A percentile compares a stretch with the other conserved stretches of the same genome.
phyloP scores from a whole-genome alignment of 345 rosid species.

The Hibiscus trionum region DNA sequence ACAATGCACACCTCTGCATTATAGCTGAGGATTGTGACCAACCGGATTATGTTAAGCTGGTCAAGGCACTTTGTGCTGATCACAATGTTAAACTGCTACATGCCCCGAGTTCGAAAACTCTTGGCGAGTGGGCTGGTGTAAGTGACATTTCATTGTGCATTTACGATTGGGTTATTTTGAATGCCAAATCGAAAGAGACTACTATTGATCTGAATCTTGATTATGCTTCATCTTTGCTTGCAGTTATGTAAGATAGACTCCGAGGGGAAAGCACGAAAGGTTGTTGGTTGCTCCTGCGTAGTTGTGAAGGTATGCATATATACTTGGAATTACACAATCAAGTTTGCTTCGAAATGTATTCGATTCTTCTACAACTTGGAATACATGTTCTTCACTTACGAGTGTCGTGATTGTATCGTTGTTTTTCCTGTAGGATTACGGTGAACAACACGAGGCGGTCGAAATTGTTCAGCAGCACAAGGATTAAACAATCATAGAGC shows the following conservation, averaged over 20 bases:
- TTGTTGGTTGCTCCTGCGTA: conserved; percentile 9
- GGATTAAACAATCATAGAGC: not conserved
- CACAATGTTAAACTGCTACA: conserved; percentile 35
- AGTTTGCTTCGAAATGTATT: not conserved
- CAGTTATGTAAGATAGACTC: conserved; percentile 16
- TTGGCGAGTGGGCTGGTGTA: conserved; percentile 93
- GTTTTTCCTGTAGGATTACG: not conserved
- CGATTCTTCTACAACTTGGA: too few species aligned
- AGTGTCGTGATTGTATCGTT: not conserved
- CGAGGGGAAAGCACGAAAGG: conserved; percentile 29
- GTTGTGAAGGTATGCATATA: not conserved
- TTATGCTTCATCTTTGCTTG: not conserved
- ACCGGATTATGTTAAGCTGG: conserved; percentile 64
- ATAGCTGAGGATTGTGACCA: conserved; percentile 77
- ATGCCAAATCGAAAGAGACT: not conserved
- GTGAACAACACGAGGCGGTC: conserved; percentile 5
- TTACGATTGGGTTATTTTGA: not conserved
- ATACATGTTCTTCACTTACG: not conserved
- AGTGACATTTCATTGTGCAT: conserved; percentile 15
- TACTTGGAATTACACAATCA: not conserved
- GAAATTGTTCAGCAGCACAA: not conserved
- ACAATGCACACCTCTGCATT: conserved; percentile 33
- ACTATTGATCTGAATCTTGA: not conserved
- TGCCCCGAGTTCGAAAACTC: conserved; percentile 63
- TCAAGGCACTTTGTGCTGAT: conserved; percentile 40